These are phyloP conservation scores for Lichtheimia ramosa DNA, from an alignment of 371 early-diverging fungal species.

Conservation along the genomic window DNA sequence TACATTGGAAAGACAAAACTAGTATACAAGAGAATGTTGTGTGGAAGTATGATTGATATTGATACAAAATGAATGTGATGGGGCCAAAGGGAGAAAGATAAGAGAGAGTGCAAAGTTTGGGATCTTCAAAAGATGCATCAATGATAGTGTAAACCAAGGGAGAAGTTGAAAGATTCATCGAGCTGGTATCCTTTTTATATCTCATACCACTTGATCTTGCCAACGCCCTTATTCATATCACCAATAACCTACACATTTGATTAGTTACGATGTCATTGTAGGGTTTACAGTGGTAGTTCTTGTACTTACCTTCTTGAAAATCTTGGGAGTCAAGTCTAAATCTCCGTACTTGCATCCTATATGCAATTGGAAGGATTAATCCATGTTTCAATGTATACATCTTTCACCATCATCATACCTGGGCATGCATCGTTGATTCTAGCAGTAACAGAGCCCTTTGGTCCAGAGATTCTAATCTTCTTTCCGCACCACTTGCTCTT, in stretches of 20 bases:
- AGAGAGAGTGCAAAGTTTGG: neutral
- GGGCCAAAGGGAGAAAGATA: neutral
- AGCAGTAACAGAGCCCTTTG: constrained; percentile 15
- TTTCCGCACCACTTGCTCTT: constrained; percentile 26
- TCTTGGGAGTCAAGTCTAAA: constrained; percentile 20
- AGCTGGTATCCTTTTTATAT: constrained; percentile 1
- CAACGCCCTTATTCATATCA: constrained; percentile 19
- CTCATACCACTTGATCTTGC: constrained; percentile 21
- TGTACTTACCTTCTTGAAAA: constrained; percentile 27
- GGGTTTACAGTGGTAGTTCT: too few species aligned
- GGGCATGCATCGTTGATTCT: too few species aligned
- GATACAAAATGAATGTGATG: too few species aligned
- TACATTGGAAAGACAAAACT: too few species aligned
- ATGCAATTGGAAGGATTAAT: too few species aligned
- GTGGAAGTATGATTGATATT: too few species aligned
- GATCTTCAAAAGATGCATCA: too few species aligned
- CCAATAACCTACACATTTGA: too few species aligned
- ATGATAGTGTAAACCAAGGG: neutral
- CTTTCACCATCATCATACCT: too few species aligned
- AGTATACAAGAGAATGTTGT: too few species aligned
- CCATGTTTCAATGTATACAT: too few species aligned
- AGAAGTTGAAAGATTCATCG: neutral
- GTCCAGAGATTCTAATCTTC: constrained; percentile 19
- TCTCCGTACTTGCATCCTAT: constrained; percentile 17
- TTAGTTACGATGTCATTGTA: too few species aligned